Base-by-base conservation (phyloP, 208 protist genomes). In the Trypanosoma boissoni region DNA sequence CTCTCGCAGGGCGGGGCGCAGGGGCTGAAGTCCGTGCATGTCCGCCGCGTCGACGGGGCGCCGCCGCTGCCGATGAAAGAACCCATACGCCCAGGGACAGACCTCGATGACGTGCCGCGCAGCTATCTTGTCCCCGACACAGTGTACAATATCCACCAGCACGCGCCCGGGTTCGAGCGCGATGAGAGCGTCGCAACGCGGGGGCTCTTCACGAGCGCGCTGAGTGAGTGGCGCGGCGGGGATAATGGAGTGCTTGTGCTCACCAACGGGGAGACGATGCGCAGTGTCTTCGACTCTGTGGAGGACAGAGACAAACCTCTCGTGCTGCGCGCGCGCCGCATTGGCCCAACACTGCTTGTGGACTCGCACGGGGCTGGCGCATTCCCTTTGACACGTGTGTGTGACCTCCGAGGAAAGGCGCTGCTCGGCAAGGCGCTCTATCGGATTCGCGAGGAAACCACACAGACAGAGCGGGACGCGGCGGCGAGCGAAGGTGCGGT, bases 381-480 rank as follows among this genome's bases (percentile, higher is more conserved):
- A 20, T 52, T 72, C 42, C 42, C 62, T 37, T 73, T 56, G 26
- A 71, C 59, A 24, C 60, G 68, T 31, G 83, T 88, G 62, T 39
- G 44, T 16, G 78, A 86, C 31, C 52, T 88, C 67, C 84, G 80
- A 1, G 68, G 72, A 55, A 66, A 74, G 48, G 77, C 84, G 3
- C 69, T 95, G 28, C 48, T 92, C 16, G 72, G 82, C 34, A 95
- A 95, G 49, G 71, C 80, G 9, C 57, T 95, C 2, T 95, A 92
- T 68, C 75, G 80, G 28, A 78, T 92, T 58, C 74, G 73, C 44
- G 72, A 79, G 18, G 61, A 63, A 29, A 26, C 42, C 44, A 26
- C 39, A 36, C 6, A 36, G 28, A 21, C 57, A 31, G 9, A 18
- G 14, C 5, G 43, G 18, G 31, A 14, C 37, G 29, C 29, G n/a